Evolutionary conservation across 139 green algal species (phyloP), one percentile per base, ranked within the genome.

Genomic region (Dunaliella primolecta): DNA sequence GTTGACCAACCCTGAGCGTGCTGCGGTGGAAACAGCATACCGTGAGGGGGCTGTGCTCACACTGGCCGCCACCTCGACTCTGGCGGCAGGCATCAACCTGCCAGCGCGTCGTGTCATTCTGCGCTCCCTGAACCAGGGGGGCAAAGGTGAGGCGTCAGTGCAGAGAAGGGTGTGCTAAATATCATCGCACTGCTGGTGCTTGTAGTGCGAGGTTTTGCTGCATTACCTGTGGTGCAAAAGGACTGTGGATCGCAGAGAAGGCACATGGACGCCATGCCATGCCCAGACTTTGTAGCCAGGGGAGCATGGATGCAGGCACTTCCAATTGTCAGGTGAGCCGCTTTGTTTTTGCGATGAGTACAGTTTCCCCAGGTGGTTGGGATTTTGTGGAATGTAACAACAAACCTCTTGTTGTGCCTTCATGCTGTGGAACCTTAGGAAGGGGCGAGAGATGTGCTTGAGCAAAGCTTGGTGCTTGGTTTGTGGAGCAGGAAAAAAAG

Each of bases 71-170:
- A 99, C 96, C 3, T 95, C 93, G 78, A 98, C 96, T 0, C 90
- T 99, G 56, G 96, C 95, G 24, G 93, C 94, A 2, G 94, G 94
- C 30, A 93, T 97, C 87, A 97, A 97, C 90, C 91, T 97, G 75
- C 94, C 94, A 0, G 95, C 94, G 0, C 78, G 93, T n/a, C 84
- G 95, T 3, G 95, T 98, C 78, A 95, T 98, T 81, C 92, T 97
- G 46, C 77, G 87, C 15, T 77, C n/a, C 21, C 77, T 86, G 33
- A 1, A 25, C 0, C 78, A 84, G 79, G 84, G 84, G 2, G 35
- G 75, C 2, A 25, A 36, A 38, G 75, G 75, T 80, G 32, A 3
- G 75, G 3, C 15, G 3, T 24, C 72, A 35, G 23, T 78, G 72
- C 15, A 2, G 76, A 27, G 33, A 33, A 83, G 56, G n/a, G 15